Evolutionary conservation across 192 early-diverging fungal species (phyloP).

Genomic region (Glomus cerebriforme): DNA sequence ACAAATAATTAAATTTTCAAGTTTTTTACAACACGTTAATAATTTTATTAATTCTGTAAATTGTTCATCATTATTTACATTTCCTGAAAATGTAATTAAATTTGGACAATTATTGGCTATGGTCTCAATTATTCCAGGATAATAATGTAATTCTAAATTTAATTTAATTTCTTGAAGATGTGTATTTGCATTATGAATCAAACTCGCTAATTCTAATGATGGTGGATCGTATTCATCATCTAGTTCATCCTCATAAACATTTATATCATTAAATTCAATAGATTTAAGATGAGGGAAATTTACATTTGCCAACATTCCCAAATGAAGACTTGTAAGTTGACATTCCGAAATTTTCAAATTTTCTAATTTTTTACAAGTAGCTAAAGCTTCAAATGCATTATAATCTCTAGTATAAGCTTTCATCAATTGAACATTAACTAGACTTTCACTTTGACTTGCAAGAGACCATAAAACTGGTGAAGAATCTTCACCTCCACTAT

Average conservation of each 20-base stretch:
- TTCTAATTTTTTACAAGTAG: conserved; percentile 14
- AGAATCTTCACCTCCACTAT: background rate
- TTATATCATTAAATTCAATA: conserved; percentile 13
- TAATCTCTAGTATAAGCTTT: background rate
- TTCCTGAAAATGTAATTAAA: background rate
- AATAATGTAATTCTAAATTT: conserved; percentile 23
- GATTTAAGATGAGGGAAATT: background rate
- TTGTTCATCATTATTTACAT: conserved; percentile 10
- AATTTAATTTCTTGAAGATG: conserved; percentile 14
- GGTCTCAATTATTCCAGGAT: background rate
- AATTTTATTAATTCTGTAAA: conserved; percentile 1
- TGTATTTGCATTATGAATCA: background rate
- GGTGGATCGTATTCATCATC: background rate
- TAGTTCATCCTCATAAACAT: background rate
- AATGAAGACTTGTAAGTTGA: background rate
- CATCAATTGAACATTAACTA: background rate
- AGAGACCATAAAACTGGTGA: background rate
- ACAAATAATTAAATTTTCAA: conserved; percentile 12
- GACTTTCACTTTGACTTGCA: background rate
- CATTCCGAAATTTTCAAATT: background rate
- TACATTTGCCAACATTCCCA: background rate
- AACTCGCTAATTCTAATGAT: background rate
- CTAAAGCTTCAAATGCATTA: background rate
- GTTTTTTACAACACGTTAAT: background rate
- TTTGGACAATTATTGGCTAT: conserved; percentile 7